Conservation (phyloP, 495 filamentous ascomycete genomes). For the Geopyxis carbonaria region DNA sequence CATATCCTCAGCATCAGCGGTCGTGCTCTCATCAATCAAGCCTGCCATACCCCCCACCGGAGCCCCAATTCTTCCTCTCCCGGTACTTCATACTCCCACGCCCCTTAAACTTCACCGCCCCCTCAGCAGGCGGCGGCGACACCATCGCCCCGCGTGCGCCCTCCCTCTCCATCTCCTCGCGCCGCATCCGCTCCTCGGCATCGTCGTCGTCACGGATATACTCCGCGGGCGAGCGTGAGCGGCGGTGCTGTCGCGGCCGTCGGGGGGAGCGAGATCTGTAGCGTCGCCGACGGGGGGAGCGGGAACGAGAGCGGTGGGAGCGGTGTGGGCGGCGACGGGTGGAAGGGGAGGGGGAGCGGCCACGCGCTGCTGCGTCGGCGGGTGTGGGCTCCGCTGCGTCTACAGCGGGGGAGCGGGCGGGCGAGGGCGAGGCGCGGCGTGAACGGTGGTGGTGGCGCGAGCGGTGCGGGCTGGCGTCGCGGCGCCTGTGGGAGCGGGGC, state of each 20-base stretch:
- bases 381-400: not conserved
- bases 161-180: conserved; percentile 1
- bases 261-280: not conserved
- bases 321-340: not conserved
- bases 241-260: not conserved
- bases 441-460: too few species aligned
- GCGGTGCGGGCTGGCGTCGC: too few species aligned
- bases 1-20: too few species aligned
- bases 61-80: not conserved
- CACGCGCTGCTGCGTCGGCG: not conserved
- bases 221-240: not conserved
- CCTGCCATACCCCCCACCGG: not conserved
- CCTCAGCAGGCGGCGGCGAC: not conserved
- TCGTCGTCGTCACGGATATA: not conserved
- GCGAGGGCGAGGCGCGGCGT: too few species aligned
- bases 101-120: conserved; percentile 1
- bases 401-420: too few species aligned
- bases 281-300: not conserved
- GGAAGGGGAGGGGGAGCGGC: not conserved
- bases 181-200: not conserved
- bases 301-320: not conserved
- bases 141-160: not conserved
- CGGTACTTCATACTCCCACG: not conserved
- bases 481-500: too few species aligned
- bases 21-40: too few species aligned